These are phyloP conservation scores for Santalum album DNA, from an alignment of 164 flowering plant genomes.

Conservation along the genomic window DNA sequence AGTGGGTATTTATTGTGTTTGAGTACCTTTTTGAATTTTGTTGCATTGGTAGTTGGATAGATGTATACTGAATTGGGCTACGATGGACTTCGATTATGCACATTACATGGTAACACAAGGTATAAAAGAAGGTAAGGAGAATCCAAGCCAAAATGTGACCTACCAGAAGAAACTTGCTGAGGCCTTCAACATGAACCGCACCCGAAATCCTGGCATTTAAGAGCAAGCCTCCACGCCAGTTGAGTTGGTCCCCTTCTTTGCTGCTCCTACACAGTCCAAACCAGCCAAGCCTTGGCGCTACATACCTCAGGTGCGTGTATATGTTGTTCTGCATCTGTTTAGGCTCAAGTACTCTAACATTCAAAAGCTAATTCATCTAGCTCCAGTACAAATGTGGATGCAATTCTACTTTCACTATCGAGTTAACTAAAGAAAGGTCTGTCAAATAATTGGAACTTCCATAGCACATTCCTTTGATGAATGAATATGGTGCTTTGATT, in stretches of 20 bases:
- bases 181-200: conserved; percentile 35
- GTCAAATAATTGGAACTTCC: too few species aligned
- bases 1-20: too few species aligned
- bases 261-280: conserved; percentile 16
- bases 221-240: conserved; percentile 40
- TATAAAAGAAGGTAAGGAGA: conserved; percentile 38
- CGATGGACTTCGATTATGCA: conserved; percentile 49
- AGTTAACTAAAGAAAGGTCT: too few species aligned
- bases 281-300: conserved; percentile 28
- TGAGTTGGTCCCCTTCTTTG: conserved; percentile 12
- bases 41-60: conserved; percentile 32
- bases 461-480: too few species aligned
- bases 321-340: neutral
- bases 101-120: conserved; percentile 32
- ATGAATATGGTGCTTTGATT: too few species aligned
- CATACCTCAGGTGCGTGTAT: conserved; percentile 44
- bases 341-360: neutral
- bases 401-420: too few species aligned
- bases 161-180: conserved; percentile 40
- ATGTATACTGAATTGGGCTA: conserved; percentile 46
- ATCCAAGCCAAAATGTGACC: conserved; percentile 13
- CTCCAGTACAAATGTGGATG: too few species aligned
- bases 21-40: too few species aligned
- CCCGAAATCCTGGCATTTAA: conserved; percentile 49
- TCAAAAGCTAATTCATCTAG: too few species aligned